Evolutionary conservation across 2,329 filamentous ascomycete species (phyloP).

Genomic region (Diplodia intermedia): DNA sequence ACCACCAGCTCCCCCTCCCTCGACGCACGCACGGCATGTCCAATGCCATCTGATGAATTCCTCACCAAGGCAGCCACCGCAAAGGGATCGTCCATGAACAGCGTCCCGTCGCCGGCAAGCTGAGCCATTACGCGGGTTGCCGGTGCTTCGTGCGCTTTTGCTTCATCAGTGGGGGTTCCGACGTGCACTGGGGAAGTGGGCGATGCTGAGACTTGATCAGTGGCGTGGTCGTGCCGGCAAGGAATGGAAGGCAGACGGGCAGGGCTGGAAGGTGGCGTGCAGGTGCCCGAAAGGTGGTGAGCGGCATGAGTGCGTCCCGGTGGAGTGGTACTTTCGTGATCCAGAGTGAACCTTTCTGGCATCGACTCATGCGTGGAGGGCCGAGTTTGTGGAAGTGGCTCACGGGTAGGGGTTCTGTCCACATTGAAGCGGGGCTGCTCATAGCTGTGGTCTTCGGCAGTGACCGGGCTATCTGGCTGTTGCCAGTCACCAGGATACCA

Average conservation of each 20-base stretch:
- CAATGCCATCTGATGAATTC: not conserved
- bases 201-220: not conserved
- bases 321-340: not conserved
- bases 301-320: no score
- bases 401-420: not conserved
- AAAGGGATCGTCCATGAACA: not conserved
- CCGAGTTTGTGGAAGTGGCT: not conserved
- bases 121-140: slow-evolving; percentile 3
- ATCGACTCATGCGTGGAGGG: not conserved
- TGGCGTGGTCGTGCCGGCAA: not conserved
- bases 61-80: not conserved
- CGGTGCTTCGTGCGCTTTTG: not conserved
- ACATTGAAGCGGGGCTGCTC: not conserved
- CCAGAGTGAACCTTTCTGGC: not conserved
- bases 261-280: no score
- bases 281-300: not conserved
- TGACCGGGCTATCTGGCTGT: no score
- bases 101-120: not conserved
- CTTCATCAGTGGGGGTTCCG: not conserved
- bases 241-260: not conserved
- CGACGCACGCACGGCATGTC: not conserved
- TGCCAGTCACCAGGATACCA: not conserved
- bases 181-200: not conserved
- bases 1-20: not conserved
- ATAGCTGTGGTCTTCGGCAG: not conserved